Evolutionary conservation across 2,329 filamentous ascomycete genomes (phyloP).

Genomic region (Fusarium gaditjirri): DNA sequence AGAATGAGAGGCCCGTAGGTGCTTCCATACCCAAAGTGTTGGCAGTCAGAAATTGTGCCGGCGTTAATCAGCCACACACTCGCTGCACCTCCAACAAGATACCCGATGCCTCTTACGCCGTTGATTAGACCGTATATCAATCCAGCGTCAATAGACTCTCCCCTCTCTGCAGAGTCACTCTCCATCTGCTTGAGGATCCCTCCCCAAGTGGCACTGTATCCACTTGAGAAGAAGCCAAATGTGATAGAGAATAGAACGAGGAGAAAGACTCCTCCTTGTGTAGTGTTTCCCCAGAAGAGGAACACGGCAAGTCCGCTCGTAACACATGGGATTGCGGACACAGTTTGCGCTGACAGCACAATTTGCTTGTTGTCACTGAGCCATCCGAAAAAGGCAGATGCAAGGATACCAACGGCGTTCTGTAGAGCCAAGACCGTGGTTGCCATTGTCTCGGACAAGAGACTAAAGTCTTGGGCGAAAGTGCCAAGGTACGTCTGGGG

Average conservation of each 20-base stretch:
- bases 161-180: not conserved
- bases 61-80: not conserved
- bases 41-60: not conserved
- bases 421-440: not conserved
- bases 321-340: not conserved
- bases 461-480: not conserved
- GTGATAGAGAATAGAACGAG: not conserved
- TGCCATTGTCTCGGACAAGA: not conserved
- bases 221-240: not conserved
- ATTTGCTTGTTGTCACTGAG: not conserved
- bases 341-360: not conserved
- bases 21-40: not conserved
- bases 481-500: not conserved
- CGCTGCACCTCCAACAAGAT: not conserved
- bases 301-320: not conserved
- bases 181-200: not conserved
- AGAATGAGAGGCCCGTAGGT: not conserved
- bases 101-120: not conserved
- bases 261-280: not conserved
- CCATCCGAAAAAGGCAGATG: not conserved
- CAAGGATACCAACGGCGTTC: not conserved
- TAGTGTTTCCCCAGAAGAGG: not conserved
- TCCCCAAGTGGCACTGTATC: not conserved
- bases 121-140: not conserved
- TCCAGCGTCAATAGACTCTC: not conserved